phyloP scores from a whole-genome alignment of 805 yeast genomes.

The Sugiyamaella qingdaonensis region DNA sequence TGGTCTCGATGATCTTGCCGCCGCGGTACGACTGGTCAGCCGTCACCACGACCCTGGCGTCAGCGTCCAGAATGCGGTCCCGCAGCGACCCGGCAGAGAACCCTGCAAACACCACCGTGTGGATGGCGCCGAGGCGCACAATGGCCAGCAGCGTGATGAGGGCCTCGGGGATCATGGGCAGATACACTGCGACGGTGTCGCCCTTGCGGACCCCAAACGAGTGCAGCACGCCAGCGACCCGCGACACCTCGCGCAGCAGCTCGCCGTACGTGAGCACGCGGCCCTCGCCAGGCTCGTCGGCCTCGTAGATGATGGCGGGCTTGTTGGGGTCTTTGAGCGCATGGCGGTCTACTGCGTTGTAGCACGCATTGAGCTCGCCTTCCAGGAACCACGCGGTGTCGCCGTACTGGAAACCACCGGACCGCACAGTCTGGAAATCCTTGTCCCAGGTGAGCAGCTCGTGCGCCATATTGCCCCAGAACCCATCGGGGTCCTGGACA shows the following conservation, averaged over 20 bases:
- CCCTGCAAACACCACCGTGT: conserved; percentile 95
- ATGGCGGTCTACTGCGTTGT: conserved; percentile 93
- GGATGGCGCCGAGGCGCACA: conserved; percentile 91
- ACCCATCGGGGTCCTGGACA: conserved; percentile 69
- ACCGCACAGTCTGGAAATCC: conserved; percentile 60
- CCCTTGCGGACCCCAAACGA: conserved; percentile 88
- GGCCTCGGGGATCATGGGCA: conserved; percentile 99
- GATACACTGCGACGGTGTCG: conserved; percentile 91
- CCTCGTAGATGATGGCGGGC: conserved; percentile 71
- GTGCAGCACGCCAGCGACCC: conserved; percentile 78
- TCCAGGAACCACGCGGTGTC: conserved; percentile 90
- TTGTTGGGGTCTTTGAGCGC: conserved; percentile 84
- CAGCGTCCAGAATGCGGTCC: conserved; percentile 87
- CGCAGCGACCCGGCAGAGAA: conserved; percentile 87
- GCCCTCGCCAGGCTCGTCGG: conserved; percentile 80
- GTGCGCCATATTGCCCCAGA: conserved; percentile 74
- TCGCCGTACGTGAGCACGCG: conserved; percentile 78
- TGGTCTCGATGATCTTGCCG: conserved; percentile 86
- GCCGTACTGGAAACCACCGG: conserved; percentile 65
- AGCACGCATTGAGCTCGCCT: conserved; percentile 88
- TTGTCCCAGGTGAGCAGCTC: conserved; percentile 74
- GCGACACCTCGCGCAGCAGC: conserved; percentile 75
- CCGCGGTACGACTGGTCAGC: conserved; percentile 96
- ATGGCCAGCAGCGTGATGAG: conserved; percentile 88
- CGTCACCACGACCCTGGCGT: conserved; percentile 80